These are phyloP conservation scores for Naegleria fowleri DNA, from an alignment of 208 protist genomes.

Conservation along the genomic window DNA sequence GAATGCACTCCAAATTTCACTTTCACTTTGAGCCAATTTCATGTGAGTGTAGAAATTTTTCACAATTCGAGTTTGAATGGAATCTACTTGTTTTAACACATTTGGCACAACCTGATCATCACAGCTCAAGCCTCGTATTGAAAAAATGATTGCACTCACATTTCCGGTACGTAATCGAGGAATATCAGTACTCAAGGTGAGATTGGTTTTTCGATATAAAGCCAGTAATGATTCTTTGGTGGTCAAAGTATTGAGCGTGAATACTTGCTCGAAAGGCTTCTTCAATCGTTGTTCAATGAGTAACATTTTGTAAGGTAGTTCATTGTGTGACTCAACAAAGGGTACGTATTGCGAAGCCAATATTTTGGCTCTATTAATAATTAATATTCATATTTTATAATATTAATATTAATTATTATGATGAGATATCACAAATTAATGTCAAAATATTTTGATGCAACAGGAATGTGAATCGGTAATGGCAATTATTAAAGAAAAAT, in stretches of 20 bases:
- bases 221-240: background rate
- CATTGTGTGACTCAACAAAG: background rate
- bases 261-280: background rate
- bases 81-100: background rate
- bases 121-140: background rate
- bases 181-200: background rate
- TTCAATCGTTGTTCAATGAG: background rate
- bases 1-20: background rate
- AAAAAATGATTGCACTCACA: background rate
- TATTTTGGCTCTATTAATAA: background rate
- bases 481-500: background rate
- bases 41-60: background rate
- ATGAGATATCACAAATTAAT: too few relatives aligned
- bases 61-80: background rate
- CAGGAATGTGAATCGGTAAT: too few relatives aligned
- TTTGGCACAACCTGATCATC: background rate
- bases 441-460: too few relatives aligned
- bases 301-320: background rate
- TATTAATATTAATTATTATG: too few relatives aligned
- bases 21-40: background rate
- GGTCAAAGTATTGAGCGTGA: background rate
- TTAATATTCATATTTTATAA: background rate
- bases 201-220: background rate
- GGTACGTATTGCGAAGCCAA: background rate
- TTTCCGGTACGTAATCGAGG: background rate